Percentiles rank a stretch among this genome's conserved stretches.
These are phyloP conservation scores for Hypoxylon sp. DNA, from an alignment of 2,329 filamentous ascomycete species.

Conservation along the genomic window DNA sequence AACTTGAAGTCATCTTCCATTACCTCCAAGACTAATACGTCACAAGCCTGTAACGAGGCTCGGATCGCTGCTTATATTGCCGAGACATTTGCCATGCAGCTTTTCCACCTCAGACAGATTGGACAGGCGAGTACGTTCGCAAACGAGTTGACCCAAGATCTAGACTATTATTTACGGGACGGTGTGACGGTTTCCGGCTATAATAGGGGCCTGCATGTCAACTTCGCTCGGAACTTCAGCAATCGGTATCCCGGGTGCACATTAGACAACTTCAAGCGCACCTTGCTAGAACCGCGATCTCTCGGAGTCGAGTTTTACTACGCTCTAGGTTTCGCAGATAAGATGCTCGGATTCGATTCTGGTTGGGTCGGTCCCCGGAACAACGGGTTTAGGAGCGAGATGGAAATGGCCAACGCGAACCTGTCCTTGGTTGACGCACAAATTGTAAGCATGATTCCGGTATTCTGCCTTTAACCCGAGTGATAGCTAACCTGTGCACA, in stretches of 20 bases:
- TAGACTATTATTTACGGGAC: slow-evolving; percentile 82
- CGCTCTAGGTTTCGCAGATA: slow-evolving; percentile 76
- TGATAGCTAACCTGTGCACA: slow-evolving; percentile 49
- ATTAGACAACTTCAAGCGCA: slow-evolving; percentile 83
- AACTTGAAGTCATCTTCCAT: slow-evolving; percentile 61
- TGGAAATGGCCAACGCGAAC: slow-evolving; percentile 88
- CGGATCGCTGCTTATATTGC: slow-evolving; percentile 82
- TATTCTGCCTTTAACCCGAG: neutral
- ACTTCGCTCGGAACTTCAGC: slow-evolving; percentile 85
- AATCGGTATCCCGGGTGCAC: slow-evolving; percentile 77
- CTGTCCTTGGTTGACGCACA: slow-evolving; percentile 92
- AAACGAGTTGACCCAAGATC: slow-evolving; percentile 74
- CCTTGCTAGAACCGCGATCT: slow-evolving; percentile 68
- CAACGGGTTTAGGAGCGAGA: slow-evolving; percentile 82
- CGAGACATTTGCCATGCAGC: slow-evolving; percentile 88
- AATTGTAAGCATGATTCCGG: slow-evolving; percentile 64
- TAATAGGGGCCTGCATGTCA: slow-evolving; percentile 85
- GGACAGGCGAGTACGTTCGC: slow-evolving; percentile 72
- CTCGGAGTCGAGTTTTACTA: slow-evolving; percentile 87
- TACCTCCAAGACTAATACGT: slow-evolving; percentile 63
- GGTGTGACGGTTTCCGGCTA: slow-evolving; percentile 83
- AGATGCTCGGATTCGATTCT: slow-evolving; percentile 78
- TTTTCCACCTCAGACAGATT: slow-evolving; percentile 84
- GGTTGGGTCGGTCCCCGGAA: slow-evolving; percentile 76
- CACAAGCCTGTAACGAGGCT: slow-evolving; percentile 68